These are phyloP conservation scores for Adansonia rubrostipa DNA, from an alignment of 441 rosid species.

Conservation along the genomic window DNA sequence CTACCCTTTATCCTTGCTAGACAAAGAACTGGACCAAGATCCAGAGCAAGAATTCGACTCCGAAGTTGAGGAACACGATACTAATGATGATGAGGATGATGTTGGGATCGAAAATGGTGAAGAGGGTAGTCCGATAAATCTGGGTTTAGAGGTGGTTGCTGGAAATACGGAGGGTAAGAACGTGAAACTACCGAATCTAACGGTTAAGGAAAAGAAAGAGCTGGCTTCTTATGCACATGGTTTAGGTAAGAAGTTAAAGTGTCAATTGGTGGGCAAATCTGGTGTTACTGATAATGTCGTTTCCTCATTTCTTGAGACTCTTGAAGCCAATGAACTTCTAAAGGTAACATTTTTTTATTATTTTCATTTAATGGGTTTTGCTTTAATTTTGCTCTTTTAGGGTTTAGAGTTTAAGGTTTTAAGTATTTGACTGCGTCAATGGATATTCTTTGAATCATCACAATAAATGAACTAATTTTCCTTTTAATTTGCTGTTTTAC, in stretches of 20 bases:
- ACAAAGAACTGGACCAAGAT: conserved; percentile 27
- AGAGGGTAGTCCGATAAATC: conserved; percentile 24
- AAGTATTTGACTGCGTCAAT: not conserved
- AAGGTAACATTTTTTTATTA: no score
- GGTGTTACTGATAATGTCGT: conserved; percentile 77
- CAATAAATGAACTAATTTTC: not conserved
- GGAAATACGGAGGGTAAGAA: conserved; percentile 26
- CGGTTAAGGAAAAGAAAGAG: conserved; percentile 90
- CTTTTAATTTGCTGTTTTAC: not conserved
- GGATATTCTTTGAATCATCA: not conserved
- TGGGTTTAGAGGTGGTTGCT: conserved; percentile 24
- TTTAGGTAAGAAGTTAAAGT: conserved; percentile 77
- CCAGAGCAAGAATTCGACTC: conserved; percentile 22
- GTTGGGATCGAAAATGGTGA: conserved; percentile 15
- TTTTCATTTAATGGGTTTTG: no score
- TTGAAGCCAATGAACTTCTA: conserved; percentile 47
- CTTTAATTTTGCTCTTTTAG: not conserved
- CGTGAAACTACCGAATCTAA: conserved; percentile 44
- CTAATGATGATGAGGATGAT: not conserved
- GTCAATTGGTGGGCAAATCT: conserved; percentile 81
- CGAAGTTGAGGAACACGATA: conserved; percentile 31
- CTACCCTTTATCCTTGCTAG: conserved; percentile 30
- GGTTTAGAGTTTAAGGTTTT: not conserved
- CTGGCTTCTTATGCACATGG: conserved; percentile 86
- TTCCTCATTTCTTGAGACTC: conserved; percentile 71